phyloP scores from a whole-genome alignment of 2,329 filamentous ascomycete genomes.

The Knufia fluminis region DNA sequence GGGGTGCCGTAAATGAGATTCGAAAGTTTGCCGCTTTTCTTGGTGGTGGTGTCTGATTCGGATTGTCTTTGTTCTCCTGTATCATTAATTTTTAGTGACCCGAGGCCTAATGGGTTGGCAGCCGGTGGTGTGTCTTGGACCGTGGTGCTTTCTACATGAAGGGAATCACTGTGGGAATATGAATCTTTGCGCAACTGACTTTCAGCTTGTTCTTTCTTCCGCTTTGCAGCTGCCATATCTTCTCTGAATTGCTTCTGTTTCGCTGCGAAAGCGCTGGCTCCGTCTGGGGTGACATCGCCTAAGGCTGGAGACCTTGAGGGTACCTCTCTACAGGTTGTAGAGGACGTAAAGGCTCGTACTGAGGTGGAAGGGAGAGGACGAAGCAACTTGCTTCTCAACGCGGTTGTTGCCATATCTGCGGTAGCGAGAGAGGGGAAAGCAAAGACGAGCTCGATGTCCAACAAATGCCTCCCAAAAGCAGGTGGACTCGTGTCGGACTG shows the following conservation, averaged over 20 bases:
- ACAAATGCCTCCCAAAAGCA: no score
- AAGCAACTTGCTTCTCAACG: slow-evolving; percentile 42
- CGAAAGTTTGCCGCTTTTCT: slow-evolving; percentile 66
- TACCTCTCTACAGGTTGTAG: slow-evolving; percentile 30
- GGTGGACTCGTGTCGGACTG: no score
- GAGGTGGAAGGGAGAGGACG: slow-evolving; percentile 39
- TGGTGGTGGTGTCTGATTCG: slow-evolving; percentile 51
- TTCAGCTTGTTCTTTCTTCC: slow-evolving; percentile 69
- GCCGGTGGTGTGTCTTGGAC: slow-evolving; percentile 27
- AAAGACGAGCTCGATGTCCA: neutral
- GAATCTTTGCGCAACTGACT: slow-evolving; percentile 56
- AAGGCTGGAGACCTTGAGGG: slow-evolving; percentile 59
- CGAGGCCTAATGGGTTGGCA: slow-evolving; percentile 42
- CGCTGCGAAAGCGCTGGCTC: slow-evolving; percentile 65
- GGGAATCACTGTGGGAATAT: slow-evolving; percentile 29
- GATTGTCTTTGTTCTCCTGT: slow-evolving; percentile 50
- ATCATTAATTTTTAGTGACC: slow-evolving; percentile 50
- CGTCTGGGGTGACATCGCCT: slow-evolving; percentile 69
- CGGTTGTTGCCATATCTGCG: slow-evolving; percentile 22
- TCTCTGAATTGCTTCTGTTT: slow-evolving; percentile 83
- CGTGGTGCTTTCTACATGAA: slow-evolving; percentile 23
- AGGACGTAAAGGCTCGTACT: slow-evolving; percentile 51
- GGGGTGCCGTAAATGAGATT: slow-evolving; percentile 95
- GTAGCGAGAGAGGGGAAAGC: neutral
- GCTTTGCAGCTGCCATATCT: slow-evolving; percentile 65